These are phyloP conservation scores for Pogostemon cablin DNA, from an alignment of 257 asterid species.

Conservation along the genomic window DNA sequence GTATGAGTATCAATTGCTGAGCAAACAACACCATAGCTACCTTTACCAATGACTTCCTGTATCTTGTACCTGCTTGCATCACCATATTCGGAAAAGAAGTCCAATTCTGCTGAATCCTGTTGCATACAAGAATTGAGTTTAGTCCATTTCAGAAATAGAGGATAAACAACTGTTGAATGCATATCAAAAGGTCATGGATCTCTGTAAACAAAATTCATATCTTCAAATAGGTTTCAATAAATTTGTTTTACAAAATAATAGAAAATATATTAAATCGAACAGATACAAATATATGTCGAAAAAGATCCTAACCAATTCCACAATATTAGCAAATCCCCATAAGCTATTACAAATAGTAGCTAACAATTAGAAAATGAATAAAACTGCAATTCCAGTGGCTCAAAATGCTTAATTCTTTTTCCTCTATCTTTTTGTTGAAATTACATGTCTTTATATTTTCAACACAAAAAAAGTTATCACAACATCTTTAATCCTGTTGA, in stretches of 20 bases:
- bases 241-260: not conserved
- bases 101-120: constrained; percentile 74
- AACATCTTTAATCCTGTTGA: not conserved
- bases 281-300: not conserved
- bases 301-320: constrained; percentile 16
- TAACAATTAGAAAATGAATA: constrained; percentile 11
- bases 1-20: constrained; percentile 83
- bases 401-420: constrained; percentile 2
- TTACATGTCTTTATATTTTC: not conserved
- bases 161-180: constrained; percentile 11
- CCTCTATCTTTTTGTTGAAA: not conserved
- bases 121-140: constrained; percentile 25
- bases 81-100: constrained; percentile 89
- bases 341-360: constrained; percentile 13
- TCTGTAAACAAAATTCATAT: not conserved
- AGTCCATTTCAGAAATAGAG: constrained; percentile 26
- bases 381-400: constrained; percentile 13
- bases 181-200: not conserved
- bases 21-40: constrained; percentile 96
- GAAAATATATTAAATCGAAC: not conserved
- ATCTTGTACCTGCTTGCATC: constrained; percentile 81
- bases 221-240: not conserved
- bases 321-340: not conserved
- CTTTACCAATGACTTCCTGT: constrained; percentile 88
- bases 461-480: not conserved